Evolutionary conservation across 352 stramenopile genomes (phyloP), one percentile per base, ranked within the genome.

Genomic region (Phytophthora macrochlamydospora): DNA sequence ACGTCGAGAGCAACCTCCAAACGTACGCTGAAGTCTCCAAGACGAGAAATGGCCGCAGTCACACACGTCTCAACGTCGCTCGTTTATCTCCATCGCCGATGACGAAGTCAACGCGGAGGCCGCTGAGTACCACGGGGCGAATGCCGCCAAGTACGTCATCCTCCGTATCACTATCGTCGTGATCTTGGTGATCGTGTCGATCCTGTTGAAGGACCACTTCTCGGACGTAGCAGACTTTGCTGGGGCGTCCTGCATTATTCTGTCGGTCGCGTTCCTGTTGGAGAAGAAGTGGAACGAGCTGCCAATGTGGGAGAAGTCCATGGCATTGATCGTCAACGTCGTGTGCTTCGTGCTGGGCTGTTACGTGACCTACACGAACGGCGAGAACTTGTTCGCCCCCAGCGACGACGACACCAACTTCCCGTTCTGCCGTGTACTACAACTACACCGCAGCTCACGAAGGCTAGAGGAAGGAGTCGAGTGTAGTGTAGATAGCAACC

Each of bases 171-270:
- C 62, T 1, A 78, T 84, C 7, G 69, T 86, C 30, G 33, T 53
- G 7, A 29, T 78, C 7, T 51, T 83, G 3, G 75, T 80, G 2
- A 62, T 83, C 28, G 56, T 61, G 12, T 71, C 75, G 1, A 61
- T 87, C 18, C 9, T 84, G 1, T 43, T 87, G 24, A 72, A 81
- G 55, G 71, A 87, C 69, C 65, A 80, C 24, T 85, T 87, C 37
- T 50, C 58, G n/a, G 75, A 79, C 38, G 51, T 83, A 37, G 57
- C 63, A 0, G 75, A 83, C 53, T 87, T 87, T 32, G 65, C 59
- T 3, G 75, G 75, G 3, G 59, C 78, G 0, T 84, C 78, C 31
- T 76, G 74, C 37, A 81, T 87, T 50, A 30, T 87, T 7, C 28
- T 87, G 9, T 72, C 75, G 2, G 77, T 79, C 28, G 50, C 81